These are phyloP conservation scores for Ananas comosus DNA, from an alignment of 176 grass and related monocot genomes.

Conservation along the genomic window DNA sequence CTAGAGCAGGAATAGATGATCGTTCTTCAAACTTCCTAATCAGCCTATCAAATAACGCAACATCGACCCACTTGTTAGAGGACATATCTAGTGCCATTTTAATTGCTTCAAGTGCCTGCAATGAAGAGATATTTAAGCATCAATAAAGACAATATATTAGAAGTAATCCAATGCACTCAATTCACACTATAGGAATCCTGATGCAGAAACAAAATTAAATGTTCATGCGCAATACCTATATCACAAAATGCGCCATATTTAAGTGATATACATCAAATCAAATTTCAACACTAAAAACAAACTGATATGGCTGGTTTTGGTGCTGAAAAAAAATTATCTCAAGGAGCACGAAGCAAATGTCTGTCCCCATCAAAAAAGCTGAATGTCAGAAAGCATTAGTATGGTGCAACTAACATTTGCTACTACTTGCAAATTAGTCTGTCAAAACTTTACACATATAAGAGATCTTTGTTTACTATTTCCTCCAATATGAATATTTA, in stretches of 20 bases:
- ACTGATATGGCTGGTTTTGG: background rate
- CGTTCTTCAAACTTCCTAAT: constrained; percentile 46
- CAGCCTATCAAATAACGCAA: constrained; percentile 64
- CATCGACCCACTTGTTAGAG: constrained; percentile 46
- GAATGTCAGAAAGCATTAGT: too few species aligned
- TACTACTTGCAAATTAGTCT: too few species aligned
- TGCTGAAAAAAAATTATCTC: too few species aligned
- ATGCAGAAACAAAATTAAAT: background rate
- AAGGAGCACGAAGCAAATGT: too few species aligned
- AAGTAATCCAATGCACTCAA: background rate
- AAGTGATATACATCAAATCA: background rate
- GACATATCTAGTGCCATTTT: constrained; percentile 77
- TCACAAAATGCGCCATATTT: background rate
- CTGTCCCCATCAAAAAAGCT: too few species aligned
- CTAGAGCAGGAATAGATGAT: constrained; percentile 10
- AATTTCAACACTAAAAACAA: background rate
- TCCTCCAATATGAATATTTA: too few species aligned
- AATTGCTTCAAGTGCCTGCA: constrained; percentile 78
- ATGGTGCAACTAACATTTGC: too few species aligned
- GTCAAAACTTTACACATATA: too few species aligned
- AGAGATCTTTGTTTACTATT: too few species aligned
- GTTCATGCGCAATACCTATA: background rate
- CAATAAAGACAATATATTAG: background rate
- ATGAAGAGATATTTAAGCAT: constrained; percentile 12
- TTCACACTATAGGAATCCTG: background rate